These are phyloP conservation scores for Backusella parvicylindrica DNA, from an alignment of 192 early-diverging fungal species.

Conservation along the genomic window DNA sequence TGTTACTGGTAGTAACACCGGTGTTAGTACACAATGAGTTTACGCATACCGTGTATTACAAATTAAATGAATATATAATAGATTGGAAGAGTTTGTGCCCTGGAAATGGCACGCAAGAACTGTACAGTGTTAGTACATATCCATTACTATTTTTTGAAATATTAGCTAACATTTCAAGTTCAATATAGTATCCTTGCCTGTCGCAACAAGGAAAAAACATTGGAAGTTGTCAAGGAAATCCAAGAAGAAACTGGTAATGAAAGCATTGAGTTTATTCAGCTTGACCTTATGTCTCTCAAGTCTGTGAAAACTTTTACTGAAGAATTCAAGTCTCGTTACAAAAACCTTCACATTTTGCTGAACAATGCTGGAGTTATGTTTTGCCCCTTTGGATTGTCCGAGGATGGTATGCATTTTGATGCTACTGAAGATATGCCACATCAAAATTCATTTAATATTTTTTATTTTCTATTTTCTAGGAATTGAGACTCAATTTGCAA, in stretches of 20 bases:
- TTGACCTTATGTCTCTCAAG: constrained; percentile 31
- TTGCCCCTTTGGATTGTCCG: constrained; percentile 32
- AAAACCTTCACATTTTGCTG: constrained; percentile 47
- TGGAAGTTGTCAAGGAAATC: constrained; percentile 17
- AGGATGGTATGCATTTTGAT: constrained; percentile 28
- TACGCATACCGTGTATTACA: too few relatives aligned
- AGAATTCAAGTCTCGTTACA: constrained; percentile 31
- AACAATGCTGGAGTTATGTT: constrained; percentile 66
- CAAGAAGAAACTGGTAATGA: constrained; percentile 16
- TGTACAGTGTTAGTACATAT: constrained; percentile 21
- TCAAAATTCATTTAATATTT: neutral
- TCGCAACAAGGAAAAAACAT: constrained; percentile 12
- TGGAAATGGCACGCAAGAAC: constrained; percentile 26
- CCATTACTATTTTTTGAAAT: neutral
- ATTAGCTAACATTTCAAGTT: too few relatives aligned
- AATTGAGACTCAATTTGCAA: constrained; percentile 55
- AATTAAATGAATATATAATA: neutral
- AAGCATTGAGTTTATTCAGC: constrained; percentile 20
- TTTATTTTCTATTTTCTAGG: constrained; percentile 19
- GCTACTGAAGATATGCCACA: neutral
- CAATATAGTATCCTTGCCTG: constrained; percentile 20
- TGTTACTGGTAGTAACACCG: constrained; percentile 47
- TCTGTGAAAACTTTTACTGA: constrained; percentile 38
- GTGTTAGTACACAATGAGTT: constrained; percentile 16
- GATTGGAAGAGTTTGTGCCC: constrained; percentile 27